Base-by-base conservation (phyloP, 1,284 basidiomycete genomes). In the Papiliotrema laurentii region DNA sequence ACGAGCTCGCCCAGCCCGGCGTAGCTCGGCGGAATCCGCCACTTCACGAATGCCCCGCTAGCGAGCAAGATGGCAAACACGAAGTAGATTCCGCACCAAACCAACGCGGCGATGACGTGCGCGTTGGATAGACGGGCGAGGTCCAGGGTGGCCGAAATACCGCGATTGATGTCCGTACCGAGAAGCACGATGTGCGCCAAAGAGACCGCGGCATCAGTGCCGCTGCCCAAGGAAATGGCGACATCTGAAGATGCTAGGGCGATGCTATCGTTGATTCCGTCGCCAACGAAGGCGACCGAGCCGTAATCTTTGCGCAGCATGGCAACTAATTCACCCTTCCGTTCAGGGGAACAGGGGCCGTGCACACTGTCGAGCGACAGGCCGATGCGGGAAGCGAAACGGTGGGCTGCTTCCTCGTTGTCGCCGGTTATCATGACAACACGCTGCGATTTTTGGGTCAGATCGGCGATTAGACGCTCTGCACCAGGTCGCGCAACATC, bases 181-280 rank as follows among this genome's bases (percentile, higher is more conserved):
- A 63, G 55, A 5, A 64, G 51, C 40, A 66, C 24, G 18, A 41
- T 26, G 6, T 9, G 21, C 4, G 58, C 40, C 30, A 64, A 51
- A 2, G 64, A 61, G 10, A 59, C 55, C 11, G 55, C 52, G 37
- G 63, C 63, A 45, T 66, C 64, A 47, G 62, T 60, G 16, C 63
- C 63, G 47, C 64, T 58, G 14, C 63, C 63, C 9, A 63, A 51
- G 28, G 64, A 58, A 14, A 33, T 33, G 30, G 30, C 30, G 30
- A 33, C 30, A n/a, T 33, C 30, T 9, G 30, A 33, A 6, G 39
- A 41, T 3, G 58, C 40, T 30, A 64, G 53, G 2, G 64, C 63
- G 14, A 59, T 58, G 13, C 56, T 50, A 38, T 66, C 63, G 47
- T 66, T 66, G 48, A 63, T 60, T 16, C 63, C 63, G 47, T 66